Percentiles rank a stretch among this genome's conserved stretches.
These are phyloP conservation scores for Lentinus tigrinus DNA, from an alignment of 768 basidiomycete genomes.

Conservation along the genomic window DNA sequence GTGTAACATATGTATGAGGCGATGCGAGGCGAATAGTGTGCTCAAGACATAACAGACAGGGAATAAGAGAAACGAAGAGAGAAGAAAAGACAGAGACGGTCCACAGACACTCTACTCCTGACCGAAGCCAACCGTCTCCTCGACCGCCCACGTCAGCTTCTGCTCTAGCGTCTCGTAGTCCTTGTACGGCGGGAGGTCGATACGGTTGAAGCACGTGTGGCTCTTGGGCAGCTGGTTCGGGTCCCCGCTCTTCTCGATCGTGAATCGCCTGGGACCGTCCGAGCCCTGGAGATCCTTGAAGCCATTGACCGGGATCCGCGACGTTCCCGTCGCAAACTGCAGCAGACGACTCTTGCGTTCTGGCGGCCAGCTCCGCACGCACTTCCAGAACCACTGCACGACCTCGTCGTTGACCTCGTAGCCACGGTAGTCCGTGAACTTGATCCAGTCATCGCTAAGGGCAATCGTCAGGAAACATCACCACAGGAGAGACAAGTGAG, in stretches of 20 bases:
- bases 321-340: slow-evolving; percentile 97
- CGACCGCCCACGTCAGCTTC: slow-evolving; percentile 91
- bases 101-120: slow-evolving; percentile 62
- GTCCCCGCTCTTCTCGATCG: slow-evolving; percentile 98
- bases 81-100: background rate
- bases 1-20: too few species aligned
- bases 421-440: slow-evolving; percentile 98
- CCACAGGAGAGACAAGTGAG: background rate
- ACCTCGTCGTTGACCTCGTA: slow-evolving; percentile 95
- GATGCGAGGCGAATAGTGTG: background rate
- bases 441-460: slow-evolving; percentile 91
- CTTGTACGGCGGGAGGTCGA: slow-evolving; percentile 97
- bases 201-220: slow-evolving; percentile 94
- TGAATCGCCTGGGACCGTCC: slow-evolving; percentile 95
- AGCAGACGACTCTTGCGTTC: slow-evolving; percentile 96
- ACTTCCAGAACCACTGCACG: slow-evolving; percentile 99
- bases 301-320: slow-evolving; percentile 95
- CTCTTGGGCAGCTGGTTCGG: slow-evolving; percentile 96
- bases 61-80: background rate
- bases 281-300: slow-evolving; percentile 99
- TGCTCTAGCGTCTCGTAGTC: slow-evolving; percentile 93
- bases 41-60: background rate
- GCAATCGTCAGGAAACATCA: background rate
- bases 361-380: slow-evolving; percentile 94
- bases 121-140: slow-evolving; percentile 94